Conservation (phyloP, 2,329 filamentous ascomycete genomes). For the Alternaria arbusti region DNA sequence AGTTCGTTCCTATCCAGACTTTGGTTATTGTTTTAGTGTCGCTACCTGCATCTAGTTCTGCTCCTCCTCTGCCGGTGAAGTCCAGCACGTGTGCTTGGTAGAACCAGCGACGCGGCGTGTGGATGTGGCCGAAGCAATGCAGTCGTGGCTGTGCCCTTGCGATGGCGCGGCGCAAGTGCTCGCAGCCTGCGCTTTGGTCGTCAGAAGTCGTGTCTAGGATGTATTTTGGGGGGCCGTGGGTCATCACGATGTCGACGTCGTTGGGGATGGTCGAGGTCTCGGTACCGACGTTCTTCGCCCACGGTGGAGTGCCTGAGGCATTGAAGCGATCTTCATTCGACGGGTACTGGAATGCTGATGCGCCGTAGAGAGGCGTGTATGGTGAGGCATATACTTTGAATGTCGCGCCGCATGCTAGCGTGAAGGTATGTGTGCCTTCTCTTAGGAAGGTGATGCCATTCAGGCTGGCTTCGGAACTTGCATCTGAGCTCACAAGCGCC, state of each 20-base stretch:
- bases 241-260: slow-evolving; percentile 63
- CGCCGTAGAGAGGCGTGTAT: slow-evolving; percentile 60
- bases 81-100: slow-evolving; percentile 39
- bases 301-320: slow-evolving; percentile 24
- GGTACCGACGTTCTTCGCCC: slow-evolving; percentile 26
- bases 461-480: slow-evolving; percentile 45
- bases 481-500: slow-evolving; percentile 43
- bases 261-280: slow-evolving; percentile 35
- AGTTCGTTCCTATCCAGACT: slow-evolving; percentile 32
- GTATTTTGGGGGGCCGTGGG: slow-evolving; percentile 63
- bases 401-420: slow-evolving; percentile 54
- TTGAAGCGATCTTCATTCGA: slow-evolving; percentile 60
- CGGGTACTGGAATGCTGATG: slow-evolving; percentile 62
- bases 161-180: slow-evolving; percentile 59
- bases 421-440: slow-evolving; percentile 58
- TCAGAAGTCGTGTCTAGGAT: slow-evolving; percentile 54
- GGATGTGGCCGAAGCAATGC: slow-evolving; percentile 68
- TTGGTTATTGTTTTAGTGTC: slow-evolving; percentile 20
- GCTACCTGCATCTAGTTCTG: neutral
- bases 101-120: slow-evolving; percentile 49
- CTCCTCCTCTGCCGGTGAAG: slow-evolving; percentile 21
- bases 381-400: slow-evolving; percentile 60
- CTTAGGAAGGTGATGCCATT: slow-evolving; percentile 59
- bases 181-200: slow-evolving; percentile 58
- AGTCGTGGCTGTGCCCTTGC: slow-evolving; percentile 55